Conservation (phyloP, 169 alveolate species). For the Eimeria mitis region DNA sequence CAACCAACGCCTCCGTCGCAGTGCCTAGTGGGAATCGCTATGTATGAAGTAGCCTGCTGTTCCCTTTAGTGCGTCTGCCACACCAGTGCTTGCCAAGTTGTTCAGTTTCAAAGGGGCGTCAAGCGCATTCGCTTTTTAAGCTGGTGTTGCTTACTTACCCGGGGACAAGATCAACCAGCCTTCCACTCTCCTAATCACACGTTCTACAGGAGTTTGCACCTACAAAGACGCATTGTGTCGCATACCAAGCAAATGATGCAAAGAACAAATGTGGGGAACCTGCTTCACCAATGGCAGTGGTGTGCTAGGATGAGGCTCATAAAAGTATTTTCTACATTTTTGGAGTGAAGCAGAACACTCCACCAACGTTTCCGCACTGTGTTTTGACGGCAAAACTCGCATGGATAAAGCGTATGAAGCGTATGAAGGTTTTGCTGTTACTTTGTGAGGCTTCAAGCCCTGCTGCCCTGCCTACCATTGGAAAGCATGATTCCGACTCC, state of each 20-base stretch:
- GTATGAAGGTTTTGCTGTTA: neutral
- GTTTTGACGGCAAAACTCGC: neutral
- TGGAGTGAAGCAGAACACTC: neutral
- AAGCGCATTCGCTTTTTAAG: neutral
- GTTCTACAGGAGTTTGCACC: neutral
- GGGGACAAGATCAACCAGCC: neutral
- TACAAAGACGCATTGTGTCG: neutral
- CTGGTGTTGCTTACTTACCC: neutral
- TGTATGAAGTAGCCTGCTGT: neutral
- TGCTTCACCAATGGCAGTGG: neutral
- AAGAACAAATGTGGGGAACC: neutral
- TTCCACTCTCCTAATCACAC: neutral
- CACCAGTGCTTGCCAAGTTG: neutral
- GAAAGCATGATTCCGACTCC: neutral
- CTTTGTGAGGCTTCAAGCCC: neutral
- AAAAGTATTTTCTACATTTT: neutral
- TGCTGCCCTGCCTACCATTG: neutral
- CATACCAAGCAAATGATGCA: neutral
- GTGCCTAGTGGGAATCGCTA: neutral
- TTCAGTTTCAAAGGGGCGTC: neutral
- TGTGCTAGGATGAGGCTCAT: neutral
- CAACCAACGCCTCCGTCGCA: neutral
- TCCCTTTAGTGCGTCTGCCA: neutral
- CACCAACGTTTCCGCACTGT: neutral
- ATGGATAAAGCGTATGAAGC: neutral